phyloP scores from a whole-genome alignment of 2,329 filamentous ascomycete species.

The Pseudopithomyces maydicus region DNA sequence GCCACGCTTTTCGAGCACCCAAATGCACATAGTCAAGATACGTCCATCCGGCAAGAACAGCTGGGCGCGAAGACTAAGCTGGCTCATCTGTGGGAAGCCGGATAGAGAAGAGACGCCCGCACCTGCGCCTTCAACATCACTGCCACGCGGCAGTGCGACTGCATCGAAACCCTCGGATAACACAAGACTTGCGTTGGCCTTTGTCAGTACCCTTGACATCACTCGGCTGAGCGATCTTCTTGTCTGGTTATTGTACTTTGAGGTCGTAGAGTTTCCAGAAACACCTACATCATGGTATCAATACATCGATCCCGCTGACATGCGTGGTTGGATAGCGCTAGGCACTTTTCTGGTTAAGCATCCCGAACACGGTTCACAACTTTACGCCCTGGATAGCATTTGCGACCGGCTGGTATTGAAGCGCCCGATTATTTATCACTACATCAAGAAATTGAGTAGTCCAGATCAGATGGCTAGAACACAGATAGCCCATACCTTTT shows the following conservation, averaged over 20 bases:
- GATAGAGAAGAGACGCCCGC: background rate
- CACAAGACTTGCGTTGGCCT: slow-evolving; percentile 15
- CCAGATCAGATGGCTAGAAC: slow-evolving; percentile 23
- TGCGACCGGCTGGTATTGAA: slow-evolving; percentile 18
- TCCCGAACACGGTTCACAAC: slow-evolving; percentile 13
- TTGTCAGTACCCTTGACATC: slow-evolving; percentile 20
- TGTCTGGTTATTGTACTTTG: slow-evolving; percentile 29
- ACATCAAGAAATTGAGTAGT: slow-evolving; percentile 18
- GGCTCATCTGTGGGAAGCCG: background rate
- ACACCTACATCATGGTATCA: slow-evolving; percentile 22
- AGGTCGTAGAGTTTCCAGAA: slow-evolving; percentile 25
- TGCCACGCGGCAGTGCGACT: background rate
- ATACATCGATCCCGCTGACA: slow-evolving; percentile 17
- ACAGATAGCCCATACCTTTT: slow-evolving; percentile 7
- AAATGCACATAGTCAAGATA: too few relatives aligned
- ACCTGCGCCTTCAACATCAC: background rate
- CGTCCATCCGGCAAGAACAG: too few relatives aligned
- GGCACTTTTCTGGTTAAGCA: slow-evolving; percentile 14
- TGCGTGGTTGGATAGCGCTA: slow-evolving; percentile 29
- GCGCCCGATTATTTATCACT: slow-evolving; percentile 12
- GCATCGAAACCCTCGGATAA: background rate
- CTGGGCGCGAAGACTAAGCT: background rate
- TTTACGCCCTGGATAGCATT: slow-evolving; percentile 23
- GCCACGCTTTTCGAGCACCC: too few relatives aligned
- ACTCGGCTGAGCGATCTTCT: slow-evolving; percentile 26